These are phyloP conservation scores for Sporothrix inflata DNA, from an alignment of 2,329 filamentous ascomycete genomes.

Conservation along the genomic window DNA sequence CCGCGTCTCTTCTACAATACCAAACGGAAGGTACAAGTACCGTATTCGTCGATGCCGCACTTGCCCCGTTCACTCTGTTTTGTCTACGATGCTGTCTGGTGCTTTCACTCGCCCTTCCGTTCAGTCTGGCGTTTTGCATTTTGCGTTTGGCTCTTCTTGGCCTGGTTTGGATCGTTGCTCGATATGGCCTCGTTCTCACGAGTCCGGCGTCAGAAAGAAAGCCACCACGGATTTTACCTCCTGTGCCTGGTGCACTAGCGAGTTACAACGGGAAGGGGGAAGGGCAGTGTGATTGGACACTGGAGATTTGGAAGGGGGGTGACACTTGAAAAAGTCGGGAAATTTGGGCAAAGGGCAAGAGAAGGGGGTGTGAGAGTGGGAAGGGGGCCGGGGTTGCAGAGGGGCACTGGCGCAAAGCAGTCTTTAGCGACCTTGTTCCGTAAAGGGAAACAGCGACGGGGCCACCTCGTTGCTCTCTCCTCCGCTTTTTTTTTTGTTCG, in stretches of 20 bases:
- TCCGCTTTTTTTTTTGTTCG: conserved; percentile 21
- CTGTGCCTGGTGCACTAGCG: conserved; percentile 29
- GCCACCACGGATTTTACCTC: conserved; percentile 20
- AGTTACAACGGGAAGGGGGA: conserved; percentile 26
- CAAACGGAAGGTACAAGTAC: neutral
- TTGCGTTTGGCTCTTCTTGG: conserved; percentile 2
- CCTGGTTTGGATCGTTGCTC: conserved; percentile 3
- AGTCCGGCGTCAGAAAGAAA: conserved; percentile 28
- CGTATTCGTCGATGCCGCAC: neutral
- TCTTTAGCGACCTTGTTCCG: conserved; percentile 28
- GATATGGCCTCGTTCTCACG: conserved; percentile 14
- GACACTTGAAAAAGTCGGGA: conserved; percentile 15
- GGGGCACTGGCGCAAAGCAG: conserved; percentile 9
- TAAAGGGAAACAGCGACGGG: conserved; percentile 17
- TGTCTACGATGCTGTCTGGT: neutral
- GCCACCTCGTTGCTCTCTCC: conserved; percentile 11
- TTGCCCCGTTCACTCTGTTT: neutral
- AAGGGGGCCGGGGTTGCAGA: neutral
- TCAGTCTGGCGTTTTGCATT: conserved; percentile 16
- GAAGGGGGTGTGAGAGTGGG: conserved; percentile 8
- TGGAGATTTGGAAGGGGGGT: conserved; percentile 25
- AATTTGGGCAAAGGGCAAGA: conserved; percentile 23
- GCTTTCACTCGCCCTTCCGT: neutral
- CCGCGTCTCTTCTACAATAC: neutral
- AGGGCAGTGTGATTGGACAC: conserved; percentile 25